phyloP scores from a whole-genome alignment of 768 basidiomycete genomes.

The Russula lepida region DNA sequence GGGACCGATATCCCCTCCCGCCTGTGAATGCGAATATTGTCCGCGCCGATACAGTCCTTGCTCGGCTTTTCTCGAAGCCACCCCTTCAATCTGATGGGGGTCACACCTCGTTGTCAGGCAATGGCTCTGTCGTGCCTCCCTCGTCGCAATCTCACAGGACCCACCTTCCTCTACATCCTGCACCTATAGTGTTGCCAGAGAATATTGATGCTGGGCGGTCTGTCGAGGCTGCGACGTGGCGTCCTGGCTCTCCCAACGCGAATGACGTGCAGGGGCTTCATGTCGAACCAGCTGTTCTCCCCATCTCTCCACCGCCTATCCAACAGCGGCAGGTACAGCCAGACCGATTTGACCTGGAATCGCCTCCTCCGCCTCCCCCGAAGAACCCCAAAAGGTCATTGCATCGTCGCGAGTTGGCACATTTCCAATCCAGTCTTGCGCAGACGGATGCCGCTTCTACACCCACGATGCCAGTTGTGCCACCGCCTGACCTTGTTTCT shows the following conservation, averaged over 20 bases:
- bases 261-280: not conserved
- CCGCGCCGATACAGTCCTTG: conserved; percentile 12
- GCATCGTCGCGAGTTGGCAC: conserved; percentile 7
- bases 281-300: not conserved
- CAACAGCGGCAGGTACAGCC: not conserved
- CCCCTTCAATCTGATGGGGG: not conserved
- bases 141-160: conserved; percentile 12
- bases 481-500: not conserved
- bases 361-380: not conserved
- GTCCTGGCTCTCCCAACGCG: not conserved
- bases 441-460: not conserved
- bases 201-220: conserved; percentile 1
- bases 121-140: not conserved
- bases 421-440: not conserved
- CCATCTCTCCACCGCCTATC: not conserved
- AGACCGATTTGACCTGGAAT: not conserved
- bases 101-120: conserved; percentile 1
- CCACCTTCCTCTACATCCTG: conserved; percentile 6
- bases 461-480: not conserved
- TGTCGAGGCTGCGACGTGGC: not conserved
- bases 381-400: not conserved
- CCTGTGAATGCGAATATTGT: not conserved
- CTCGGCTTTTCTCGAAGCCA: conserved; percentile 11
- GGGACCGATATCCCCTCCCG: not conserved
- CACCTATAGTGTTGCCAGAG: conserved; percentile 6